Evolutionary conservation across 192 early-diverging fungal genomes (phyloP), one percentile per base, ranked within the genome.

Genomic region (Entomortierella lignicola): DNA sequence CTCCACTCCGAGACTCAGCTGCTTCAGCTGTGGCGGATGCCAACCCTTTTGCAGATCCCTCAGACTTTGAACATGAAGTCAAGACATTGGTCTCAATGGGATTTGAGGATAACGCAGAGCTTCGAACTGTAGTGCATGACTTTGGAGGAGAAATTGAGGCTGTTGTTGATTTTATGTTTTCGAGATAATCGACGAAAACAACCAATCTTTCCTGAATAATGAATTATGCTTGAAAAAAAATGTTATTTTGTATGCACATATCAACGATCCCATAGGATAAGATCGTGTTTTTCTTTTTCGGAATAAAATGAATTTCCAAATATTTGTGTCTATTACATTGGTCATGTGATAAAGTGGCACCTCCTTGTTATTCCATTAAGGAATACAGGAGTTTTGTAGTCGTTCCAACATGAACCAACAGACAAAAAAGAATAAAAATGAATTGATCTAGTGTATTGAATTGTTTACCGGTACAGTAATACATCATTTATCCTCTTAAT

Each of bases 101-200:
- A 0, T 79, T 79, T 55, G 26, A 48, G 39, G 58, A 79, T 20
- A 60, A 47, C 26, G 48, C 43, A 17, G 75, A 69, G 23, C 63
- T 79, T 31, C 66, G 58, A 27, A 50, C 62, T 1, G 57, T 70
- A 39, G 68, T 79, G 30, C 66, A 52, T 21, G 75, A 79, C 30
- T 66, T 79, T 41, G 75, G 75, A 37, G 75, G 75, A 12, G 75
- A 79, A 52, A 50, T 79, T 34, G 67, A 79, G 31, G 75, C 75
- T 8, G 32, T 79, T 44, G 52, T 79, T 26, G 75, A 79, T 0
- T 70, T 60, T 44, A 27, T 70, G 51, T 12, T 79, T 47, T 21
- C 44, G 3, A 47, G 20, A 47, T 54, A 54, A 54, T 29, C 4
- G n/a, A 26, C 7, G 15, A 5, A 54, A 26, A 54, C 6, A 8